These are phyloP conservation scores for Oxytropis ochrocephala DNA, from an alignment of 306 rosid species.

Conservation along the genomic window DNA sequence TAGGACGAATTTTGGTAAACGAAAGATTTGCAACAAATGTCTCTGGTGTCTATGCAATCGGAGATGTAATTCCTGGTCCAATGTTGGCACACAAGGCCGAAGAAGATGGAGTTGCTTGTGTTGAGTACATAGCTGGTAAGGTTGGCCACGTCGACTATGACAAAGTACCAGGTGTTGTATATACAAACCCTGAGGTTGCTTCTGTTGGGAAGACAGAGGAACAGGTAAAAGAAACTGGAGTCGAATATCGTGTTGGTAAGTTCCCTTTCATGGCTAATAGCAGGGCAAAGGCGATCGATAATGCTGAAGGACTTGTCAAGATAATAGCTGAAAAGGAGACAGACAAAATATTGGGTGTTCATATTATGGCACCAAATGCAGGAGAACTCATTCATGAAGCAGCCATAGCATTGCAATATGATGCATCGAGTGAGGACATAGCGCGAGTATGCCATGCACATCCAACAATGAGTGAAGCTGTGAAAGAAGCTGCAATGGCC, in stretches of 20 bases:
- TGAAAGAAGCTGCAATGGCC: conserved; percentile 99
- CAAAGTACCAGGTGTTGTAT: conserved; percentile 96
- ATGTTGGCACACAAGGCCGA: conserved; percentile 99
- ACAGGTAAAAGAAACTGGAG: conserved; percentile 75
- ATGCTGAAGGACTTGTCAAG: conserved; percentile 94
- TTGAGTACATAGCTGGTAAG: conserved; percentile 95
- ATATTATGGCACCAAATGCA: conserved; percentile 93
- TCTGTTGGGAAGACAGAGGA: conserved; percentile 95
- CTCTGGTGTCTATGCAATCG: conserved; percentile 77
- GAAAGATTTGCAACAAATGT: conserved; percentile 77
- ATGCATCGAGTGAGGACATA: conserved; percentile 91
- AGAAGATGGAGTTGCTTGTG: conserved; percentile 98
- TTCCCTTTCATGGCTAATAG: conserved; percentile 96
- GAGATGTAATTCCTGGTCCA: conserved; percentile 97
- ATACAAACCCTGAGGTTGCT: conserved; percentile 94
- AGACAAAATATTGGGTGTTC: conserved; percentile 97
- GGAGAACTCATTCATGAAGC: conserved; percentile 99
- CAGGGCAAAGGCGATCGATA: conserved; percentile 96
- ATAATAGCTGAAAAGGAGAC: conserved; percentile 87
- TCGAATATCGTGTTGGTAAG: conserved; percentile 83
- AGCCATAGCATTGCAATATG: conserved; percentile 78
- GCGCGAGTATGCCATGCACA: conserved; percentile 99
- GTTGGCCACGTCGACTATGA: conserved; percentile 96
- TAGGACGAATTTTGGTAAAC: conserved; percentile 73
- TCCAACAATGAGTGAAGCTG: conserved; percentile 97